A percentile compares a stretch with the other conserved stretches of the same genome.
phyloP scores from a whole-genome alignment of 257 asterid genomes.

The Solanum tarijense region DNA sequence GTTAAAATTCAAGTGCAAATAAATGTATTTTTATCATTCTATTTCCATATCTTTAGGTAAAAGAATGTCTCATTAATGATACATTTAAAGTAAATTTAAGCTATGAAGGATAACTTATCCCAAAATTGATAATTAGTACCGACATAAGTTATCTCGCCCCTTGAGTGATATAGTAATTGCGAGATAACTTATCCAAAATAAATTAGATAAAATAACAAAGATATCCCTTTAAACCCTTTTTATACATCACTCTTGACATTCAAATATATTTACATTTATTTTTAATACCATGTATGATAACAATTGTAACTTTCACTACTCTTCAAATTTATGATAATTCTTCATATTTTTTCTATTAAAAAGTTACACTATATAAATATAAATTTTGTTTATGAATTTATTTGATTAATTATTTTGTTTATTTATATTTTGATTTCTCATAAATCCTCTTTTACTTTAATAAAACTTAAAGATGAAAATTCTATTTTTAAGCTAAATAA shows the following conservation, averaged over 20 bases:
- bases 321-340: neutral
- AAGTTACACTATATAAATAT: neutral
- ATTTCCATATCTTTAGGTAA: neutral
- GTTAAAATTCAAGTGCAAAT: neutral
- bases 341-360: no score
- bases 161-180: no score
- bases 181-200: no score
- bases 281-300: no score
- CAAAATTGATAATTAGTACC: no score
- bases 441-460: neutral
- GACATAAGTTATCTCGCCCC: no score
- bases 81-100: neutral
- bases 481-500: neutral
- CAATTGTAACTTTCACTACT: neutral
- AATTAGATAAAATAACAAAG: no score
- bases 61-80: neutral
- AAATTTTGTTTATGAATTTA: neutral
- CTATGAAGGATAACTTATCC: neutral
- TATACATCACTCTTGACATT: no score
- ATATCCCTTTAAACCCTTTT: no score
- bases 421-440: neutral
- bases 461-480: neutral
- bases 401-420: no score
- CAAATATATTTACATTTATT: no score
- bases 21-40: neutral